Conservation (phyloP, 768 basidiomycete genomes). For the Coprinopsis marcescibilis region DNA sequence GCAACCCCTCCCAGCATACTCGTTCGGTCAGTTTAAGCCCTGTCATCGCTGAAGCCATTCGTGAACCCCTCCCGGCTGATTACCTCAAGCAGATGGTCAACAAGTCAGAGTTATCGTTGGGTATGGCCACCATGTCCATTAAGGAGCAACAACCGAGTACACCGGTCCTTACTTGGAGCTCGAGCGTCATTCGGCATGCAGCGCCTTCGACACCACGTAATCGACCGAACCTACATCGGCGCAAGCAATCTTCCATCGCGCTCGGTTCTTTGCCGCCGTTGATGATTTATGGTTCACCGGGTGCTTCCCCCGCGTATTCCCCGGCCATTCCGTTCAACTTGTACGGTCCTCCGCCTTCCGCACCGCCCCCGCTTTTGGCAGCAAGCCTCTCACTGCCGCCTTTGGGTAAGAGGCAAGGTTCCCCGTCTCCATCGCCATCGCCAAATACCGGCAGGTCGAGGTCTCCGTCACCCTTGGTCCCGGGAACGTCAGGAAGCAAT, state of each 20-base stretch:
- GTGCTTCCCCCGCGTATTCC: neutral
- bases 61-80: slow-evolving; percentile 9
- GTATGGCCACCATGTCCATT: slow-evolving; percentile 6
- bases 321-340: slow-evolving; percentile 3
- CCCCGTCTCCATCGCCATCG: neutral
- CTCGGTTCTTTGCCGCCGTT: neutral
- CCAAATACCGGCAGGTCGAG: neutral
- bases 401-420: neutral
- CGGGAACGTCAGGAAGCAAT: too few relatives aligned
- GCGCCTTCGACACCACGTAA: neutral
- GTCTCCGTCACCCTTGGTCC: neutral
- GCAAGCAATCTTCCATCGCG: slow-evolving; percentile 7
- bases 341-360: neutral
- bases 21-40: slow-evolving; percentile 7
- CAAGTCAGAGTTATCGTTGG: slow-evolving; percentile 4
- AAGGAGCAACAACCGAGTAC: neutral
- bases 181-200: neutral
- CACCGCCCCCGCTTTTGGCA: neutral
- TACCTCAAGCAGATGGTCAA: neutral
- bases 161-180: neutral
- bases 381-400: neutral
- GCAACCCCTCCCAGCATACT: neutral
- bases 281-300: neutral
- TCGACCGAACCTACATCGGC: neutral
- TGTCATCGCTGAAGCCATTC: slow-evolving; percentile 6